These are phyloP conservation scores for Apiotrichum akiyoshidainum DNA, from an alignment of 1,284 basidiomycete species.

Conservation along the genomic window DNA sequence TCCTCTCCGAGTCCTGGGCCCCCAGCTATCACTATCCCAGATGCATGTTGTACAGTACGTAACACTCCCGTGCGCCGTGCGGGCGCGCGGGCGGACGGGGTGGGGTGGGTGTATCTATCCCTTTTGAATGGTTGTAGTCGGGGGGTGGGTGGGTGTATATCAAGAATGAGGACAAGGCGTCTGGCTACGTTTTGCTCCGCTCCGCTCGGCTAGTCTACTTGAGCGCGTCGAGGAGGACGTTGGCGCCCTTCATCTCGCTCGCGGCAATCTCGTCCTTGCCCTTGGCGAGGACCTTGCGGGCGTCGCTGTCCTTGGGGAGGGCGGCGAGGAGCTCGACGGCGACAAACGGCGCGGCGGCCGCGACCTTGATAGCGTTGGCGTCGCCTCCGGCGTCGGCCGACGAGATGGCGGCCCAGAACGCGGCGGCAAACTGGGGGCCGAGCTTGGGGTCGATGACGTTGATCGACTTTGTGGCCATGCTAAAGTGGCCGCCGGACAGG, in stretches of 20 bases:
- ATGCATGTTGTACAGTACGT: conserved; percentile 14
- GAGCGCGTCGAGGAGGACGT: conserved; percentile 34
- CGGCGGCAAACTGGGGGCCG: conserved; percentile 59
- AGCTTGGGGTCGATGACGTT: conserved; percentile 57
- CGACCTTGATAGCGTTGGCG: conserved; percentile 58
- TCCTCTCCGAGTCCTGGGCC: too few species aligned
- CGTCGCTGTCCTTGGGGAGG: conserved; percentile 51
- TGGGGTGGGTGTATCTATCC: background rate
- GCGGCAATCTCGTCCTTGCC: conserved; percentile 30
- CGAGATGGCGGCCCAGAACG: conserved; percentile 58
- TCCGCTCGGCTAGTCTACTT: background rate
- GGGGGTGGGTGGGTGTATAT: background rate
- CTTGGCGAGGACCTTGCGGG: conserved; percentile 23
- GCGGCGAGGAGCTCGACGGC: conserved; percentile 71
- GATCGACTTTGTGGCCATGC: conserved; percentile 59
- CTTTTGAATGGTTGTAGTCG: background rate
- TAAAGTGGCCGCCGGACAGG: conserved; percentile 83
- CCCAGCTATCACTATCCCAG: background rate
- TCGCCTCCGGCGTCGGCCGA: conserved; percentile 46
- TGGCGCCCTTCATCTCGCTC: conserved; percentile 47
- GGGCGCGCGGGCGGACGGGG: background rate
- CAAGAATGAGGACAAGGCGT: background rate
- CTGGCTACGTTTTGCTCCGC: too few species aligned
- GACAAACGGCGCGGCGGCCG: conserved; percentile 70
- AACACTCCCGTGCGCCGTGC: background rate